Evolutionary conservation across 805 yeast genomes (phyloP).

Genomic region (Ogataea philodendri): DNA sequence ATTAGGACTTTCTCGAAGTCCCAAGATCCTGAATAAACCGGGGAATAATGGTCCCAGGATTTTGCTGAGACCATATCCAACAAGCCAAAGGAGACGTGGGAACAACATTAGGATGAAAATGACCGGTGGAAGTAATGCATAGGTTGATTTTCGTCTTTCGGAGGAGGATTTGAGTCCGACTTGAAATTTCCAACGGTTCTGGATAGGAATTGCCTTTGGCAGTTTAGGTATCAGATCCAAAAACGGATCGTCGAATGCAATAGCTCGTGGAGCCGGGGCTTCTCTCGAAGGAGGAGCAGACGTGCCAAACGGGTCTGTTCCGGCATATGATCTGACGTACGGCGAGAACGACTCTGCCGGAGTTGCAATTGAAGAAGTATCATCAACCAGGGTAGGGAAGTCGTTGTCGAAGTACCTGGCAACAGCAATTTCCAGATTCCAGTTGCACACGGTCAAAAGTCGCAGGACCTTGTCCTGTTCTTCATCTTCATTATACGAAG

Average conservation of each 20-base stretch:
- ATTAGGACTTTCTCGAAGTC: slow-evolving; percentile 30
- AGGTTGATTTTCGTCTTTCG: slow-evolving; percentile 1
- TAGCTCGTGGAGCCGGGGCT: slow-evolving; percentile 15
- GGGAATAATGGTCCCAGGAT: slow-evolving; percentile 38
- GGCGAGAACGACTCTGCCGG: slow-evolving; percentile 2
- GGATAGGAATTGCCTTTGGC: slow-evolving; percentile 37
- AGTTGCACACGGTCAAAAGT: slow-evolving; percentile 50
- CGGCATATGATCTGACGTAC: neutral
- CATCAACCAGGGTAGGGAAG: slow-evolving; percentile 35
- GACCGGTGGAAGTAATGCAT: slow-evolving; percentile 35
- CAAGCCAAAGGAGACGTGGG: slow-evolving; percentile 48
- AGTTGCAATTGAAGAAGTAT: slow-evolving; percentile 9
- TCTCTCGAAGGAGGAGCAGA: slow-evolving; percentile 11
- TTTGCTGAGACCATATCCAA: slow-evolving; percentile 40
- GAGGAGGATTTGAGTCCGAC: slow-evolving; percentile 26
- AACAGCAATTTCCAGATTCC: slow-evolving; percentile 61
- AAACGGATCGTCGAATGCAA: slow-evolving; percentile 25
- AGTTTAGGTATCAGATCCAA: slow-evolving; percentile 33
- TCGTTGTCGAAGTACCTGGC: slow-evolving; percentile 61
- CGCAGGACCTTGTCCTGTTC: slow-evolving; percentile 46
- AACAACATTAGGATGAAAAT: slow-evolving; percentile 52
- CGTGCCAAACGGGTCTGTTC: slow-evolving; percentile 6
- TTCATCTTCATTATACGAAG: slow-evolving; percentile 44
- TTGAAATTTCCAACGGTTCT: slow-evolving; percentile 37
- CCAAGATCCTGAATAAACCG: slow-evolving; percentile 28